phyloP scores from a whole-genome alignment of 2,329 filamentous ascomycete species.

The Xylariaceae sp. region DNA sequence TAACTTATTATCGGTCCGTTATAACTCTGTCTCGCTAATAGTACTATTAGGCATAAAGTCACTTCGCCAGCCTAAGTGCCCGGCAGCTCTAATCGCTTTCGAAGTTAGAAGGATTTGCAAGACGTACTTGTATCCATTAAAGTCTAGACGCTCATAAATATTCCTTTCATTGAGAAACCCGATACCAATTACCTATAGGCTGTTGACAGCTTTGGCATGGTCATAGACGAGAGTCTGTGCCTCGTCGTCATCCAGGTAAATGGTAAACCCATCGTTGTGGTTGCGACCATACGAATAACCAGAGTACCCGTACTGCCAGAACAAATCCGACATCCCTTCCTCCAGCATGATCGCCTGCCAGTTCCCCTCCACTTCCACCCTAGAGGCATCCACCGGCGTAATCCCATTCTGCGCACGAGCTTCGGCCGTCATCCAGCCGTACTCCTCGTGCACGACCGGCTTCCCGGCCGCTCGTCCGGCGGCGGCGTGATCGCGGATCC shows the following conservation, averaged over 20 bases:
- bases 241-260: constrained; percentile 55
- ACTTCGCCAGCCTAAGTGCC: too few species aligned
- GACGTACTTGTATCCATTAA: too few species aligned
- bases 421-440: constrained; percentile 56
- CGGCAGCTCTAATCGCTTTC: not conserved
- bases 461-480: constrained; percentile 47
- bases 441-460: constrained; percentile 59
- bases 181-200: constrained; percentile 27
- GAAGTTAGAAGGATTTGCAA: not conserved
- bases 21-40: too few species aligned
- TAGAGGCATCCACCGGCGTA: constrained; percentile 45
- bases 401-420: constrained; percentile 50
- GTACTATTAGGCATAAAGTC: too few species aligned
- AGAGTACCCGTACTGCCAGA: constrained; percentile 58
- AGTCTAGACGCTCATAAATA: too few species aligned
- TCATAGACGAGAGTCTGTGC: constrained; percentile 47
- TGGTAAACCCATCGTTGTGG: constrained; percentile 59
- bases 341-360: constrained; percentile 54
- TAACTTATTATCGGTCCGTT: too few species aligned
- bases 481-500: constrained; percentile 56
- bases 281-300: constrained; percentile 57
- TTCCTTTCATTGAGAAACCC: not conserved
- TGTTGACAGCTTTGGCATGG: constrained; percentile 46
- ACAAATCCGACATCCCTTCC: constrained; percentile 55
- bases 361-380: constrained; percentile 47